Base-by-base conservation (phyloP, 805 yeast species). In the Sugiyamaella americana region DNA sequence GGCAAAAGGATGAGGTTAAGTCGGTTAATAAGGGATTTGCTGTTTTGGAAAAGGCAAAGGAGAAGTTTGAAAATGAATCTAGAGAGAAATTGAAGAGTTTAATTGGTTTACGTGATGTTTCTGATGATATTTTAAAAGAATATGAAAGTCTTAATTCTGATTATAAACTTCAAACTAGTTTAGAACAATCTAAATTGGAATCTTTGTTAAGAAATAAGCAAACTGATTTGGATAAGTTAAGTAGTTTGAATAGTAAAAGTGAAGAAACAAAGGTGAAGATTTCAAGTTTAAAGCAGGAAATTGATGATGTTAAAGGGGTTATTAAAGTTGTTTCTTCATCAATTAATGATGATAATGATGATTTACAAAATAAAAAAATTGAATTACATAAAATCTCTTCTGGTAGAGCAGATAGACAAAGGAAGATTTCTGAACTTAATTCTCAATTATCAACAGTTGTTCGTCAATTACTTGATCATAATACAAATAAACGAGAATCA, bases 401-500 rank as follows among this genome's bases (percentile, higher is more conserved):
- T 34, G 62, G 61, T 40, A 54, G 55, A 30, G 46, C 48, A 19
- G 50, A 47, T 19, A 55, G 53, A 29, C 18, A 43, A 13, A 5
- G 50, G 47, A 71, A 76, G 51, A 91, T 82, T 56, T 68, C 71
- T 32, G 80, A 79, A 48, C 58, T 85, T n/a, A 83, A 81, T 51
- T 68, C 80, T 5, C 76, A 78, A 54, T 67, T 89, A 48, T 75
- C 80, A 52, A 82, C 78, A 26, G 72, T 79, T 1, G 67, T 84
- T 23, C 53, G 75, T 1, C 75, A 75, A 54, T 67, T 91, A 40
- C 84, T 84, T 50, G 95, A 85, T 45, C 65, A 86, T 32, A 79
- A 79, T 43, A 88, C 95, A 1, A 78, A 74, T 48, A 84, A 81
- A 61, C 76, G 91, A 54, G 96, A 86, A 56, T 72, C 88, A 0